Evolutionary conservation across 2,329 filamentous ascomycete species (phyloP).

Genomic region (Trichoderma sp.): DNA sequence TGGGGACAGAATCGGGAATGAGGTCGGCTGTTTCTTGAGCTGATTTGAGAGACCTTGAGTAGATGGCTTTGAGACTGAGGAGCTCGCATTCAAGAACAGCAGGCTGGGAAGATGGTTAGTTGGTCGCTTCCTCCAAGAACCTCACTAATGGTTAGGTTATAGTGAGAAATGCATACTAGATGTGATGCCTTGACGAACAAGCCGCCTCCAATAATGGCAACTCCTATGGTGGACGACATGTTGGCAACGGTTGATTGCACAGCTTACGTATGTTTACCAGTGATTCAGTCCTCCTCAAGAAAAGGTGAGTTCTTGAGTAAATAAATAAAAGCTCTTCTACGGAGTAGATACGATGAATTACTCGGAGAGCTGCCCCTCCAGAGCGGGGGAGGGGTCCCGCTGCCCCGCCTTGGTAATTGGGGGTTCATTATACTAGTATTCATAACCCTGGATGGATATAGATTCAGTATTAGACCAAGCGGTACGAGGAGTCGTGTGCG

Average conservation of each 20-base stretch:
- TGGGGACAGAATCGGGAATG: conserved; percentile 29
- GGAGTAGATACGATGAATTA: background rate
- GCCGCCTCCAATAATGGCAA: conserved; percentile 62
- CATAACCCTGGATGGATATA: background rate
- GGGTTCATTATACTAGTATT: background rate
- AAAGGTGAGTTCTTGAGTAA: background rate
- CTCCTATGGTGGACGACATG: conserved; percentile 37
- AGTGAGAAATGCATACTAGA: conserved; percentile 36
- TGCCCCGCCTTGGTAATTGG: background rate
- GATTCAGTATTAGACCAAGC: background rate
- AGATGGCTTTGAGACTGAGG: conserved; percentile 61
- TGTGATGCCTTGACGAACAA: conserved; percentile 60
- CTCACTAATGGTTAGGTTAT: background rate
- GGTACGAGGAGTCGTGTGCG: background rate
- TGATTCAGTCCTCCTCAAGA: background rate
- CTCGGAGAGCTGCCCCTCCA: background rate
- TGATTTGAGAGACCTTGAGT: conserved; percentile 59
- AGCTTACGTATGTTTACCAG: background rate
- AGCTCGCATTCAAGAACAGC: conserved; percentile 52
- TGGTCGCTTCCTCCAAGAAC: background rate
- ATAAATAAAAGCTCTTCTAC: background rate
- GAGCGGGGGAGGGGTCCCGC: conserved; percentile 8
- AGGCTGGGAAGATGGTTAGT: conserved; percentile 37
- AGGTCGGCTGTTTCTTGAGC: conserved; percentile 46
- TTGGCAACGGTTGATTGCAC: background rate